phyloP scores from a whole-genome alignment of 495 filamentous ascomycete species.

The Talaromyces borbonicus region DNA sequence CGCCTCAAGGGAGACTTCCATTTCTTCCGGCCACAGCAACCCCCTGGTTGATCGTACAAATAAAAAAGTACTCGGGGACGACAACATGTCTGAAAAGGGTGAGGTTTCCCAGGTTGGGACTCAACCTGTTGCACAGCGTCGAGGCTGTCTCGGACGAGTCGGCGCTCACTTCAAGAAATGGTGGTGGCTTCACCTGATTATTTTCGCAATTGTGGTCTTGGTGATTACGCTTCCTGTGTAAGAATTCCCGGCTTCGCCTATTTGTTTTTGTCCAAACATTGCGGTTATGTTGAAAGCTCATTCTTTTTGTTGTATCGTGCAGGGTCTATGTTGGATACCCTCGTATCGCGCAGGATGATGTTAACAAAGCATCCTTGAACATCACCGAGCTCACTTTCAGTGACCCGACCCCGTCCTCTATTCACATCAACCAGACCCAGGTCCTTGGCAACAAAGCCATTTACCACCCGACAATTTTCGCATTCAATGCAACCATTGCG shows the following conservation, averaged over 20 bases:
- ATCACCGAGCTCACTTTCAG: conserved; percentile 49
- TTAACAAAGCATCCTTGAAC: conserved; percentile 53
- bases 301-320: too few species aligned
- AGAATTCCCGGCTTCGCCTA: conserved; percentile 37
- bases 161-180: conserved; percentile 44
- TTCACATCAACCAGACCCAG: conserved; percentile 45
- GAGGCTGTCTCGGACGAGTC: conserved; percentile 25
- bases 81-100: neutral
- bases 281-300: too few species aligned
- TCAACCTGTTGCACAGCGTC: conserved; percentile 14
- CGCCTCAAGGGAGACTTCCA: too few species aligned
- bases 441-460: conserved; percentile 34
- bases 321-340: conserved; percentile 68
- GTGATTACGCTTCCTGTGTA: conserved; percentile 58
- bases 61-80: neutral
- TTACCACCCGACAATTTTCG: conserved; percentile 46
- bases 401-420: conserved; percentile 45
- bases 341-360: conserved; percentile 57
- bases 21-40: neutral
- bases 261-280: too few species aligned
- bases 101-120: neutral
- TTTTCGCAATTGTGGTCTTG: conserved; percentile 46
- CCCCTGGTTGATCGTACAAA: neutral
- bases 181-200: conserved; percentile 65
- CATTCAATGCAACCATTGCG: conserved; percentile 43